These are phyloP conservation scores for Anthracocystis walkeri DNA, from an alignment of 1,284 basidiomycete species.

Conservation along the genomic window DNA sequence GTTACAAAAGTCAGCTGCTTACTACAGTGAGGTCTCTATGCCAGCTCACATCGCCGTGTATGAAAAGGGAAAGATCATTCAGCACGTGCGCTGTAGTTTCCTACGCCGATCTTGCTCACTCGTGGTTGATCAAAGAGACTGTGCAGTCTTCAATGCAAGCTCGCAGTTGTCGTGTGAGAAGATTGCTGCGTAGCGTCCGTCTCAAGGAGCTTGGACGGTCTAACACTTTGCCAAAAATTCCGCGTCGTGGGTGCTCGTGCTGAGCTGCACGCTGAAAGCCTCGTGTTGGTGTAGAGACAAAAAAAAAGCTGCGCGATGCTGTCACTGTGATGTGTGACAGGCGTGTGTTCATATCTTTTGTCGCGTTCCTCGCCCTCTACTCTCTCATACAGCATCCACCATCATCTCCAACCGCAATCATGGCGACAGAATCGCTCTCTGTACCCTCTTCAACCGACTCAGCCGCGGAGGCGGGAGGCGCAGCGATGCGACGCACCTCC, in stretches of 20 bases:
- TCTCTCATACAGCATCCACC: not conserved
- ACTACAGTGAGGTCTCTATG: too few species aligned
- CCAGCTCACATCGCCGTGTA: too few species aligned
- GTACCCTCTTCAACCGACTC: not conserved
- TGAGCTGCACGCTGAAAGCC: not conserved
- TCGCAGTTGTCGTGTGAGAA: not conserved
- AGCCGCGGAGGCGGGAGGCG: slow-evolving; percentile 10
- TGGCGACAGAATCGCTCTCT: slow-evolving; percentile 2
- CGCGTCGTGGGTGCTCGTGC: not conserved
- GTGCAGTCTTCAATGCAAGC: too few species aligned
- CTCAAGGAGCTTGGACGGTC: not conserved
- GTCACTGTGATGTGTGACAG: slow-evolving; percentile 18
- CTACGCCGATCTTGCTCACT: not conserved
- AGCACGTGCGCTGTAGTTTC: not conserved
- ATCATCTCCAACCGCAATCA: not conserved
- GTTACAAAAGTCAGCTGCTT: not conserved
- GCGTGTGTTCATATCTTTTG: not conserved
- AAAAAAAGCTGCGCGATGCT: slow-evolving; percentile 38
- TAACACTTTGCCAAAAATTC: slow-evolving; percentile 4
- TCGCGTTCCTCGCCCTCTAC: not conserved
- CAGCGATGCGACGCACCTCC: slow-evolving; percentile 30
- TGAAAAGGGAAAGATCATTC: too few species aligned
- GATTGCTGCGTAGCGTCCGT: not conserved
- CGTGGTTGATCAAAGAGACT: not conserved
- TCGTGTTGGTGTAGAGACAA: slow-evolving; percentile 33